Evolutionary conservation across 768 basidiomycete genomes (phyloP).

Genomic region (Cantharellus anzutake): DNA sequence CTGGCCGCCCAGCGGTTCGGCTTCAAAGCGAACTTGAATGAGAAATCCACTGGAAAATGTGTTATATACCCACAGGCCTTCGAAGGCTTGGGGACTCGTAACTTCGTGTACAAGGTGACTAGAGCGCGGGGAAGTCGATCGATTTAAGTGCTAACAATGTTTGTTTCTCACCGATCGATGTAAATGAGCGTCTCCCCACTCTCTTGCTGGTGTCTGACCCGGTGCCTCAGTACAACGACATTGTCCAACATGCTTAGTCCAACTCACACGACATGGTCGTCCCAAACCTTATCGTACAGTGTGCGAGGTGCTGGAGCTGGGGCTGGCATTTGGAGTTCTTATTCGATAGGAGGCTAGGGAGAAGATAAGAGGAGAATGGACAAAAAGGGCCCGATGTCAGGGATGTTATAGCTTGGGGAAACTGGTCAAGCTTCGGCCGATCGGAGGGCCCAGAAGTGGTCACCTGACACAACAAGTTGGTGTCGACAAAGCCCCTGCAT

Average conservation of each 20-base stretch:
- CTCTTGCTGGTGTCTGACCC: constrained; percentile 43
- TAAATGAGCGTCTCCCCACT: constrained; percentile 68
- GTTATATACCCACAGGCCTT: constrained; percentile 42
- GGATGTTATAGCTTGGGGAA: no score
- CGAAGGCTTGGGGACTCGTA: constrained; percentile 85
- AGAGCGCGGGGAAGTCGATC: neutral
- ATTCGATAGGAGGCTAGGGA: no score
- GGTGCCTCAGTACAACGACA: neutral
- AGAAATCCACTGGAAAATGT: constrained; percentile 5
- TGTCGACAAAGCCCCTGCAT: no score
- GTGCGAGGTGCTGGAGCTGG: constrained; percentile 54
- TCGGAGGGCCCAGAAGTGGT: no score
- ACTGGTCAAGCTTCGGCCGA: no score
- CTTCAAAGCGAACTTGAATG: constrained; percentile 19
- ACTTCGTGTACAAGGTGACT: constrained; percentile 72
- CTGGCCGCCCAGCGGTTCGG: constrained; percentile 52
- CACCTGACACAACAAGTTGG: no score
- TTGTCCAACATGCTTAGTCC: neutral
- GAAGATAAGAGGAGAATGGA: no score
- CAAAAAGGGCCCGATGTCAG: no score
- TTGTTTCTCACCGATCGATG: constrained; percentile 45
- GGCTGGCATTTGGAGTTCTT: constrained; percentile 27
- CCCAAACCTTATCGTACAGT: constrained; percentile 95
- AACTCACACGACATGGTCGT: constrained; percentile 81
- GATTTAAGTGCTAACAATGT: neutral